Evolutionary conservation across 495 filamentous ascomycete genomes (phyloP), one percentile per base, ranked within the genome.

Genomic region (Aspergillus cristatus): DNA sequence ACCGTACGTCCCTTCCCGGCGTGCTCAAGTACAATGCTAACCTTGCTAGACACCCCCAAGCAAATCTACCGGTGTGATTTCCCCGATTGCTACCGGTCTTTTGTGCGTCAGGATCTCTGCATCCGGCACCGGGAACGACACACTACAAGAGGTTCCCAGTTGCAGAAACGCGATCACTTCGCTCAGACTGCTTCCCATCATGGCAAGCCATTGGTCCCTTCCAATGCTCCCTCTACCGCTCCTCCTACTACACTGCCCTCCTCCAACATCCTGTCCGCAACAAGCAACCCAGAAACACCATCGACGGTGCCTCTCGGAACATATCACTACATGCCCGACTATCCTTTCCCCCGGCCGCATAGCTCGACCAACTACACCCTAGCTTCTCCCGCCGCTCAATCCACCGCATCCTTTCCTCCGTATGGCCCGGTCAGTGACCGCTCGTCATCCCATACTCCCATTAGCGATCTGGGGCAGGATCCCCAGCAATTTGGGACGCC

Each of bases 1-100:
- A 98, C 51, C 91, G 91, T 81, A 81, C 70, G 70, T 40, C 20
- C 16, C n/a, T 38, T 34, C n/a, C 37, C 15, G 26, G 14, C 32
- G 18, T 15, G 5, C 18, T 24, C 11, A 26, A 36, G 37, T 32
- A 20, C 37, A 26, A 31, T 37, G 39, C 37, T 47, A 37, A 51
- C 37, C 41, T 20, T 41, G 16, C 13, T 50, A 84, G 80, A 86
- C 53, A 66, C 75, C 18, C 89, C 90, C 6, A 97, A 98, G 62
- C 84, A 93, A 52, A 94, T 97, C 24, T 98, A 93, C 55, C 79
- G 76, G 57, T 98, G 91, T 69, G 85, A 94, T 55, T 95, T 87
- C 51, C 87, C 85, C 24, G 86, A 88, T 45, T 98, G 91, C 57
- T 73, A 79, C 41, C 83, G 90, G 31, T 79, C 79, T 36, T 98